Base-by-base conservation (phyloP, 2,329 filamentous ascomycete species). In the Aspergillus sclerotialis region DNA sequence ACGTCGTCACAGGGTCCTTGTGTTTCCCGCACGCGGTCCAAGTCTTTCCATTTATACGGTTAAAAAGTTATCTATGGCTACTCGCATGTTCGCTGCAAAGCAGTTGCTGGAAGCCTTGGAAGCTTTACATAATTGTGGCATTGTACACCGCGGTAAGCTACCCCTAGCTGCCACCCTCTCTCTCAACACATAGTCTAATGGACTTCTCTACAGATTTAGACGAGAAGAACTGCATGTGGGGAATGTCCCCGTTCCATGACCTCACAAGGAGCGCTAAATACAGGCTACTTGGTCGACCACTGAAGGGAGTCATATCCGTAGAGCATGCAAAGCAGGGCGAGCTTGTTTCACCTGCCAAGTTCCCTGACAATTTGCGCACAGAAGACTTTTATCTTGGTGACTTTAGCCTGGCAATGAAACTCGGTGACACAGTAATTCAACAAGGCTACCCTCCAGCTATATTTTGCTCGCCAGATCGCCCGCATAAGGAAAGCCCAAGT, bases 331-430 rank as follows among this genome's bases (percentile, higher is more conserved):
- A 50, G 28, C 32, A 38, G 29, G 49, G 49, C 34, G 48, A 53
- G 38, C 45, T 53, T 33, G 49, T 53, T 14, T 25, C 23, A 9
- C 39, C 48, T 17, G 10, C 45, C 17, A 23, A 44, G 11, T 8
- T 52, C 17, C 46, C 52, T n/a, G 14, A 45, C n/a, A 18, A 33
- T 28, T 28, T 53, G 17, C 39, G 40, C 29, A 49, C 39, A 31
- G 50, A 49, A 1, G 37, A 48, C 33, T 48, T 55, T 30, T 53
- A 54, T 41, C 51, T 56, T 26, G 39, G 46, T 32, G 52, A 56
- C 37, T 56, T 54, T 36, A 46, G 48, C 27, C 31, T 50, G 32
- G 37, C 49, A 2, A 50, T 46, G 41, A 48, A 50, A 38, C 9
- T 55, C 24, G 37, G 32, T 30, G 39, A 48, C 14, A 13, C 31